A percentile compares a stretch with the other conserved stretches of the same genome.
phyloP scores from a whole-genome alignment of 306 rosid species.

The Ziziphus jujuba region DNA sequence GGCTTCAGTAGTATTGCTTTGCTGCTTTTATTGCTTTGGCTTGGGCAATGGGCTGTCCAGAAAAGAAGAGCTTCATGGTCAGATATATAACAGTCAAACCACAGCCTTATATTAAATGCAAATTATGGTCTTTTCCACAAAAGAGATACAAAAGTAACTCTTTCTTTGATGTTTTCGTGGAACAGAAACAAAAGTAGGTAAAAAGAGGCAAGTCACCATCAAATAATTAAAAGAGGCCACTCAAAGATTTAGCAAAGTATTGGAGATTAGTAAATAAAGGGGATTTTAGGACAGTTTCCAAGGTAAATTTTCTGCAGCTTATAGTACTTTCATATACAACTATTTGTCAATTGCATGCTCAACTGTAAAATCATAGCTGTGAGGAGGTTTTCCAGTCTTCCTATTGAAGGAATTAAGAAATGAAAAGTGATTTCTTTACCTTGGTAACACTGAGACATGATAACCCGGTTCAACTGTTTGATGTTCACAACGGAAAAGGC shows the following conservation, averaged over 20 bases:
- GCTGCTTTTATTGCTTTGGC: slow-evolving; percentile 16
- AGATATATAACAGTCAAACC: background rate
- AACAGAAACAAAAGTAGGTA: slow-evolving; percentile 10
- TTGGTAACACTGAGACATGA: background rate
- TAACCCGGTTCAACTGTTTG: background rate
- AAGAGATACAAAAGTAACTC: no score
- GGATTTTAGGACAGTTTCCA: slow-evolving; percentile 1
- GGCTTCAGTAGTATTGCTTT: background rate
- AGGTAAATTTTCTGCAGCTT: slow-evolving; percentile 3
- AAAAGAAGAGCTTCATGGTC: slow-evolving; percentile 1
- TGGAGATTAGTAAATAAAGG: slow-evolving; percentile 9
- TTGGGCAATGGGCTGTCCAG: background rate
- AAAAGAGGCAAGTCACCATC: background rate
- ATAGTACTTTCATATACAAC: background rate
- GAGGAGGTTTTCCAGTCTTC: slow-evolving; percentile 6
- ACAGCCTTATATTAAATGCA: background rate
- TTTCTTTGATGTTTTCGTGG: background rate
- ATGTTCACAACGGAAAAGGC: background rate
- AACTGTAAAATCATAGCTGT: slow-evolving; percentile 7
- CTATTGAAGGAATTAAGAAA: background rate
- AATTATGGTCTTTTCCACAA: no score
- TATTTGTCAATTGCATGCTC: background rate
- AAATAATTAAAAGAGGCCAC: slow-evolving; percentile 4
- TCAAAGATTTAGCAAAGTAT: background rate
- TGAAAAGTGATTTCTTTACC: background rate